phyloP scores from a whole-genome alignment of 805 yeast species.

The Grigorovia humatica region DNA sequence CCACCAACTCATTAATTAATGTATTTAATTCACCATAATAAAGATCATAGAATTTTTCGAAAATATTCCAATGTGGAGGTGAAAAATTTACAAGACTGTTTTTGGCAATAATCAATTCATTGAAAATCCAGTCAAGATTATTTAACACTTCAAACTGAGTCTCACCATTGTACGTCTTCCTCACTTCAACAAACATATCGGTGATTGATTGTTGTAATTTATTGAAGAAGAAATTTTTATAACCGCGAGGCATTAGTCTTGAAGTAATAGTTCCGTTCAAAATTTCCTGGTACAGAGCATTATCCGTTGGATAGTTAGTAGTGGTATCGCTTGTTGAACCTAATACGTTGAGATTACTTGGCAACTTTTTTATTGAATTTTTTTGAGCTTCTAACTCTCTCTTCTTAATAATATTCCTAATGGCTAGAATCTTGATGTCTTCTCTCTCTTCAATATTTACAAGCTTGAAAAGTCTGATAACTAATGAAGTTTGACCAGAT shows the following conservation, averaged over 20 bases:
- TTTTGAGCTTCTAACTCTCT: constrained; percentile 24
- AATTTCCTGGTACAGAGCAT: constrained; percentile 30
- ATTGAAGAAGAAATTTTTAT: constrained; percentile 49
- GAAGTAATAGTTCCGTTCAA: constrained; percentile 34
- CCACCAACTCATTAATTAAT: constrained; percentile 53
- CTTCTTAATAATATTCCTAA: constrained; percentile 26
- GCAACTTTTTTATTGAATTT: constrained; percentile 20
- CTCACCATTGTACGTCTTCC: constrained; percentile 40
- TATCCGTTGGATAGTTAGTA: constrained; percentile 21
- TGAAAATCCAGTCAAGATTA: constrained; percentile 73
- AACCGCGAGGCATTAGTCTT: constrained; percentile 43
- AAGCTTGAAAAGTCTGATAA: constrained; percentile 63
- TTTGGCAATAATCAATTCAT: constrained; percentile 61
- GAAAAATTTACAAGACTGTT: constrained; percentile 47
- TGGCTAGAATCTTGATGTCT: constrained; percentile 46
- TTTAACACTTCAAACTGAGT: constrained; percentile 50
- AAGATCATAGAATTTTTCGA: constrained; percentile 46
- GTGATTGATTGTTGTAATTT: constrained; percentile 49
- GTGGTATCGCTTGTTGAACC: neutral
- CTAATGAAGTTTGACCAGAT: constrained; percentile 54
- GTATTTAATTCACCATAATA: constrained; percentile 60
- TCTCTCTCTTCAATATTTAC: constrained; percentile 72
- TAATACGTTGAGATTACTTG: constrained; percentile 6
- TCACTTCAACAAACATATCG: constrained; percentile 54
- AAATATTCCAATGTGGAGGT: constrained; percentile 69